phyloP scores from a whole-genome alignment of 2,329 filamentous ascomycete genomes.

The Calonectria henricotiae region DNA sequence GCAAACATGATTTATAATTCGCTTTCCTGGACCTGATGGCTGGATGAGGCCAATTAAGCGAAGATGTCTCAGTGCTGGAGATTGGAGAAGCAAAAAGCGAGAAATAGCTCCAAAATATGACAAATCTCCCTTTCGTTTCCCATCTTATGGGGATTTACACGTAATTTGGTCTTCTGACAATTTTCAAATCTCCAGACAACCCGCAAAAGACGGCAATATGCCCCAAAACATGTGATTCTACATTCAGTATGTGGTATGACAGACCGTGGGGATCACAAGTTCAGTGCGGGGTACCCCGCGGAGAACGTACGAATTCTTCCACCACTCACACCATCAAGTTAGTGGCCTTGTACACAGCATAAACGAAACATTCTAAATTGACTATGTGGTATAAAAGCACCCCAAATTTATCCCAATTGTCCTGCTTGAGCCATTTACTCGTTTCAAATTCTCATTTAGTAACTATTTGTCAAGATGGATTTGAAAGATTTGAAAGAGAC shows the following conservation, averaged over 20 bases:
- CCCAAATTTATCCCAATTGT: neutral
- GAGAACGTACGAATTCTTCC: conserved; percentile 27
- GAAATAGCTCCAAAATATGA: too few species aligned
- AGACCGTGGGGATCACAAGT: neutral
- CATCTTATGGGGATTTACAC: too few species aligned
- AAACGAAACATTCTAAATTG: neutral
- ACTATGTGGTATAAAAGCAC: neutral
- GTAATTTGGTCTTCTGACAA: too few species aligned
- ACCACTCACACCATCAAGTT: conserved; percentile 6
- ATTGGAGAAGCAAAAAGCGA: too few species aligned
- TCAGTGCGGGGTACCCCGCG: conserved; percentile 19
- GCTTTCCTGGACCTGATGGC: too few species aligned
- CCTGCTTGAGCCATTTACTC: neutral
- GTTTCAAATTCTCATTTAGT: neutral
- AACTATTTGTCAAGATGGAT: conserved; percentile 5
- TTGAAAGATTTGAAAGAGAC: neutral
- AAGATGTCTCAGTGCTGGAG: too few species aligned
- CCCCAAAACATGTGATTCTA: neutral
- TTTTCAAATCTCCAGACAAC: too few species aligned
- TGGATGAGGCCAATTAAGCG: too few species aligned
- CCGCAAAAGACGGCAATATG: neutral
- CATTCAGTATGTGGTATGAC: neutral
- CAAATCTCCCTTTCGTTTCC: too few species aligned
- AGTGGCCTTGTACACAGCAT: neutral
- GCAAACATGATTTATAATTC: neutral